Conservation (phyloP, 2,329 filamentous ascomycete species). For the Aureobasidium leucospermi region DNA sequence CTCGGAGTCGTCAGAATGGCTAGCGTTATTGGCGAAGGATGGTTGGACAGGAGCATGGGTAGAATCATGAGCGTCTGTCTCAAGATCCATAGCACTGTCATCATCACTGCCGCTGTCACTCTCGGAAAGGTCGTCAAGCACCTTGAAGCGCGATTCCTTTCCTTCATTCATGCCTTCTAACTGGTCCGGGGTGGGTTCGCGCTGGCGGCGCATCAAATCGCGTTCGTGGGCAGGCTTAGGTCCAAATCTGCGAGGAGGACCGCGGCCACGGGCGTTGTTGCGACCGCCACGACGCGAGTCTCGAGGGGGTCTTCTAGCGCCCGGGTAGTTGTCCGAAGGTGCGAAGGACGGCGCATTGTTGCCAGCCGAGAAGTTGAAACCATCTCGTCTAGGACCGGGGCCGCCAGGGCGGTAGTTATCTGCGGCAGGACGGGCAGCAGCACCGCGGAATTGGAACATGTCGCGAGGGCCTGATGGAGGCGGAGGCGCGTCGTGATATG, state of each 20-base stretch:
- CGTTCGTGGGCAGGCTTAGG: constrained; percentile 36
- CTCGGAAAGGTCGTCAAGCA: constrained; percentile 34
- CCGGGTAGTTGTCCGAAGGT: constrained; percentile 6
- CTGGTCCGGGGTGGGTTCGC: constrained; percentile 38
- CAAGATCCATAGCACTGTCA: constrained; percentile 21
- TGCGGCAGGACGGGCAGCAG: neutral
- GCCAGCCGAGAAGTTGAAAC: constrained; percentile 13
- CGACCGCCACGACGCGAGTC: neutral
- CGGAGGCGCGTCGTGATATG: constrained; percentile 7
- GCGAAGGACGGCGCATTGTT: constrained; percentile 12
- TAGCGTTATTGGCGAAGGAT: neutral
- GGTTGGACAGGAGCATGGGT: neutral
- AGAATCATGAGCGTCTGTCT: neutral
- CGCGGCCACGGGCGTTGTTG: neutral
- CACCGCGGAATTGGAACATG: constrained; percentile 16
- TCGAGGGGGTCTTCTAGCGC: constrained; percentile 5
- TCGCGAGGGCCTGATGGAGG: constrained; percentile 8
- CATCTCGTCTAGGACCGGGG: neutral
- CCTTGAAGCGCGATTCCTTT: constrained; percentile 32
- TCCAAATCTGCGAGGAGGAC: constrained; percentile 15
- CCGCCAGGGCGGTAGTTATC: constrained; percentile 10
- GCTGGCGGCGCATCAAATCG: constrained; percentile 33
- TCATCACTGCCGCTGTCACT: constrained; percentile 27
- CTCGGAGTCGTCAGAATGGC: constrained; percentile 17
- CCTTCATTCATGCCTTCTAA: constrained; percentile 36